These are phyloP conservation scores for Aspergillus diversus DNA, from an alignment of 495 filamentous ascomycete species.

Conservation along the genomic window DNA sequence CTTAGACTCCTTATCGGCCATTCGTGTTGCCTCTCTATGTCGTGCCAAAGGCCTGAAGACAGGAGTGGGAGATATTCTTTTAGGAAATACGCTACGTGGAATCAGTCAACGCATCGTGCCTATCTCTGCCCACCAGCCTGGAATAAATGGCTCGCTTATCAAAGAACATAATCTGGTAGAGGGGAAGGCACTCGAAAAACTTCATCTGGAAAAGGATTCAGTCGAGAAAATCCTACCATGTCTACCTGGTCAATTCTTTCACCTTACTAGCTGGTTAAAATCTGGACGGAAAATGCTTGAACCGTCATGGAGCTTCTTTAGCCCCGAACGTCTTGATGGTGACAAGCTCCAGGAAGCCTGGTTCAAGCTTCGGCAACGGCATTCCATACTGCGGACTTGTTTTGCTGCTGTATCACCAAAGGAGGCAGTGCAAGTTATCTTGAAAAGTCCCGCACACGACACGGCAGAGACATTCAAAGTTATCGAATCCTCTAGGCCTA, in stretches of 20 bases:
- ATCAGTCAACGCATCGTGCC: conserved; percentile 48
- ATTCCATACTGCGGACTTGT: conserved; percentile 62
- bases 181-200: conserved; percentile 32
- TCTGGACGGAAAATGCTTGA: conserved; percentile 63
- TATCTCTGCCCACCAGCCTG: conserved; percentile 13
- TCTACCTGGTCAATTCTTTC: conserved; percentile 72
- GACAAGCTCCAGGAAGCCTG: conserved; percentile 54
- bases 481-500: conserved; percentile 18
- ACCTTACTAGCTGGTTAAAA: conserved; percentile 70
- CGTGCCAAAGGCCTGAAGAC: conserved; percentile 60
- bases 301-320: conserved; percentile 61
- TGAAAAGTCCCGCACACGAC: conserved; percentile 28
- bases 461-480: conserved; percentile 30
- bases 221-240: conserved; percentile 64
- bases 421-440: conserved; percentile 40
- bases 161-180: conserved; percentile 33
- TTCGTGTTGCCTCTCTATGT: conserved; percentile 69
- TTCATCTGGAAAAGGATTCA: conserved; percentile 37
- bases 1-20: conserved; percentile 87
- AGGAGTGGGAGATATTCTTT: conserved; percentile 67
- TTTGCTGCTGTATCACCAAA: conserved; percentile 54
- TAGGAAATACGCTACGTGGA: conserved; percentile 61
- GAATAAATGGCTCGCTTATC: conserved; percentile 17
- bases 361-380: conserved; percentile 54
- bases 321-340: conserved; percentile 36